phyloP scores from a whole-genome alignment of 1,284 basidiomycete genomes.

The Amylostereum chailletii region DNA sequence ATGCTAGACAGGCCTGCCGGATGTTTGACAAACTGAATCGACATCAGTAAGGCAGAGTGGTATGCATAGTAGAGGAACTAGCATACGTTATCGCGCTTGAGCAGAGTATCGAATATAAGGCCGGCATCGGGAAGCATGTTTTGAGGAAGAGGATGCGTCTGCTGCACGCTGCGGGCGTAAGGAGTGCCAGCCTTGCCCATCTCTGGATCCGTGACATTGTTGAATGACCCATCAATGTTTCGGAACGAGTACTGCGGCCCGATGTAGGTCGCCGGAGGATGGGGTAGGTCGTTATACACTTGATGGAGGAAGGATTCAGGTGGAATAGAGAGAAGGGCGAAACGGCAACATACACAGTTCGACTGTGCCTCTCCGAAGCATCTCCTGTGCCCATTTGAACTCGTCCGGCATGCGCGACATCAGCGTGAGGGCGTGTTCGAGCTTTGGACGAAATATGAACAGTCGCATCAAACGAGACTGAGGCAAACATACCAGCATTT shows the following conservation, averaged over 20 bases:
- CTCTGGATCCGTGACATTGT: constrained; percentile 61
- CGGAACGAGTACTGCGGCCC: constrained; percentile 57
- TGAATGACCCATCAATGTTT: constrained; percentile 61
- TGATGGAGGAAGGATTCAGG: constrained; percentile 3
- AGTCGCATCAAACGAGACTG: background rate
- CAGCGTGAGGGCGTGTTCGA: constrained; percentile 64
- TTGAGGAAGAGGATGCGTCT: constrained; percentile 49
- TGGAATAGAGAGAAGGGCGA: background rate
- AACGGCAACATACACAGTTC: constrained; percentile 39
- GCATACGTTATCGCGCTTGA: constrained; percentile 49
- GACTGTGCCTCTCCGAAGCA: constrained; percentile 45
- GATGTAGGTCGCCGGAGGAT: constrained; percentile 66
- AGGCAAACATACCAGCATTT: constrained; percentile 36
- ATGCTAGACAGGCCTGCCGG: constrained; percentile 70
- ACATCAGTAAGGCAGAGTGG: background rate
- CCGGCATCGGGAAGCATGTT: constrained; percentile 71
- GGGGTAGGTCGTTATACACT: constrained; percentile 76
- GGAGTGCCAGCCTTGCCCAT: constrained; percentile 69
- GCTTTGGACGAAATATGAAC: constrained; percentile 32
- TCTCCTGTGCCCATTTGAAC: constrained; percentile 38
- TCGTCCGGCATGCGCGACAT: constrained; percentile 34
- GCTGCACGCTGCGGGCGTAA: constrained; percentile 76
- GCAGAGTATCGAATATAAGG: constrained; percentile 64
- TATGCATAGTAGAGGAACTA: background rate
- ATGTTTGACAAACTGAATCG: constrained; percentile 56